A percentile compares a stretch with the other conserved stretches of the same genome.
Conservation (phyloP, 495 filamentous ascomycete genomes). For the Zalerion maritima region DNA sequence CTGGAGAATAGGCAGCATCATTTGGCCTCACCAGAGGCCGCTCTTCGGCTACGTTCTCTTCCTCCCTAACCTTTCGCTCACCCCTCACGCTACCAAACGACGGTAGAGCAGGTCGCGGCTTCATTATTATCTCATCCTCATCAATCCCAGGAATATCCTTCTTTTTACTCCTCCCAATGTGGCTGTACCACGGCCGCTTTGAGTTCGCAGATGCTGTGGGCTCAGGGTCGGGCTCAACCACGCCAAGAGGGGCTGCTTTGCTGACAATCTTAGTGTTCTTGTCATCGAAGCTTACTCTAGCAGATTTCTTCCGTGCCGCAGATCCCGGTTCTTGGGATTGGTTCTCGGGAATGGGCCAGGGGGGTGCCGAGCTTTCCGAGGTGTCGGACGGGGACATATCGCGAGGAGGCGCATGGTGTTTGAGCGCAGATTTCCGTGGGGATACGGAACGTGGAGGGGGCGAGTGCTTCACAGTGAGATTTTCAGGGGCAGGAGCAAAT, state of each 20-base stretch:
- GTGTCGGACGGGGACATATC: constrained; percentile 30
- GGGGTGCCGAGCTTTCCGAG: constrained; percentile 30
- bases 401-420: constrained; percentile 42
- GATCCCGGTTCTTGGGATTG: constrained; percentile 36
- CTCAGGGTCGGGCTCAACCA: constrained; percentile 37
- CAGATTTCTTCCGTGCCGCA: constrained; percentile 47
- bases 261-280: constrained; percentile 40
- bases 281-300: constrained; percentile 80
- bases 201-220: constrained; percentile 30
- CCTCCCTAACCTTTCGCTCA: constrained; percentile 27
- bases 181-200: constrained; percentile 38
- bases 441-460: constrained; percentile 71
- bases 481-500: constrained; percentile 45
- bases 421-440: constrained; percentile 76
- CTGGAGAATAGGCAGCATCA: constrained; percentile 15
- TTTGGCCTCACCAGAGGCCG: constrained; percentile 36
- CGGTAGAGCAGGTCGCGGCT: constrained; percentile 61
- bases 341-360: constrained; percentile 7
- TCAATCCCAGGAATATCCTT: constrained; percentile 25
- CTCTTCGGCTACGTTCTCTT: constrained; percentile 16
- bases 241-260: constrained; percentile 38
- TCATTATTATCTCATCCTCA: constrained; percentile 54
- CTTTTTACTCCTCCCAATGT: constrained; percentile 36
- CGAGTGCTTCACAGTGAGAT: constrained; percentile 48
- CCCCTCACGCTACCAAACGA: constrained; percentile 69